Evolutionary conservation across 495 filamentous ascomycete species (phyloP), one percentile per base, ranked within the genome.

Genomic region (Penicillium lagena): DNA sequence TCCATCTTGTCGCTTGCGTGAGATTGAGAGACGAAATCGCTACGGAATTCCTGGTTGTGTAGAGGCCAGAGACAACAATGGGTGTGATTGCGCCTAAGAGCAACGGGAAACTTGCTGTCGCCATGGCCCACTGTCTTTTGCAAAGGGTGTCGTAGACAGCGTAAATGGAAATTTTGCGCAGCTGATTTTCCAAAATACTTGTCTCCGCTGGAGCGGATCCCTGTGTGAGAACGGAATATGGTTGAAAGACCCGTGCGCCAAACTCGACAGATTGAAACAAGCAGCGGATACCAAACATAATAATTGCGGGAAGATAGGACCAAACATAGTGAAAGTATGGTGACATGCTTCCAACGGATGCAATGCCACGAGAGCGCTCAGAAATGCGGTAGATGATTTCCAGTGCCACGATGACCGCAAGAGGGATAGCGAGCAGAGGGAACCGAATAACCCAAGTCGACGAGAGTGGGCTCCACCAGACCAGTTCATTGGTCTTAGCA

Each of bases 281-380:
- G 43, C 42, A 47, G 7, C 45, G 50, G 12, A 51, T 37, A 12
- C 37, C 12, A 10, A 58, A 43, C 47, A 58, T 51, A 0, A 58
- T 34, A 2, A 58, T 28, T n/a, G 55, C 55, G 2, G 55, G 55
- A 3, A 58, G 17, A 29, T 58, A 58, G 9, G 40, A 35, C 52
- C 52, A 55, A 36, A 44, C 35, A 37, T 54, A 54, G 12, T 44
- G 51, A 28, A 49, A 37, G 12, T 43, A 54, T 12, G 42, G 28
- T 30, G 42, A 44, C 12, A 38, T 32, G 9, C 14, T 35, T 4
- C 31, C 42, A 8, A 37, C 12, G 1, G 30, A 2, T 7, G 30
- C 29, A 14, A 44, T 44, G 0, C 39, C 42, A 29, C 29, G 27
- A 7, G 38, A 40, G 4, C 40, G 35, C 2, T 12, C 9, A 7